phyloP scores from a whole-genome alignment of 805 yeast genomes.

The Ogataea degrootiae region DNA sequence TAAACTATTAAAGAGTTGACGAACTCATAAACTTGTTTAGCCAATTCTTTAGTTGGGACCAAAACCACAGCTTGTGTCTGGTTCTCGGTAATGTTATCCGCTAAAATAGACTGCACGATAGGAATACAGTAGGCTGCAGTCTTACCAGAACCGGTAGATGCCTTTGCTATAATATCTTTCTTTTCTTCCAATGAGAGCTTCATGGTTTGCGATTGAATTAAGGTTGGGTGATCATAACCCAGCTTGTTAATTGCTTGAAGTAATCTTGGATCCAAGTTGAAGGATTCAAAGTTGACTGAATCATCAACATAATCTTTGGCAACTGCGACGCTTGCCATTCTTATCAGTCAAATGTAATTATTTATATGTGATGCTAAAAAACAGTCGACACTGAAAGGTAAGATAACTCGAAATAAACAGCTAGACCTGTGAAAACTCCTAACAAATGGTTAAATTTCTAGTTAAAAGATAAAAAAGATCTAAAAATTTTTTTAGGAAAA shows the following conservation, averaged over 20 bases:
- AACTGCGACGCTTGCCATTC: slow-evolving; percentile 39
- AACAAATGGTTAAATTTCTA: background rate
- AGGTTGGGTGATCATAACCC: slow-evolving; percentile 83
- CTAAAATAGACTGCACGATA: slow-evolving; percentile 69
- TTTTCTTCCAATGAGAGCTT: slow-evolving; percentile 87
- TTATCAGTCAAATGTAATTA: background rate
- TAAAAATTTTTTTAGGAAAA: too few species aligned
- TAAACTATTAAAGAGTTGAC: slow-evolving; percentile 62
- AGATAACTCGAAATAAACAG: background rate
- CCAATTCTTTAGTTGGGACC: slow-evolving; percentile 91
- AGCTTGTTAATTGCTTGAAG: slow-evolving; percentile 76
- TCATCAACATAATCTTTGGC: slow-evolving; percentile 70
- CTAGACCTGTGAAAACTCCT: too few species aligned
- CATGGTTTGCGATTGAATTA: slow-evolving; percentile 87
- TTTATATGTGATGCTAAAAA: background rate
- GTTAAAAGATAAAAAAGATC: background rate
- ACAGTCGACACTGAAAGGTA: background rate
- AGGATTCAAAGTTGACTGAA: slow-evolving; percentile 63
- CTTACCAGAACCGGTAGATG: slow-evolving; percentile 94
- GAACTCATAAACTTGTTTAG: slow-evolving; percentile 77
- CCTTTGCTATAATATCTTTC: slow-evolving; percentile 89
- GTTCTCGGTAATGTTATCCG: slow-evolving; percentile 30
- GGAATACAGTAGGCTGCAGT: slow-evolving; percentile 90
- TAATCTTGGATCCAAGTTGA: slow-evolving; percentile 78
- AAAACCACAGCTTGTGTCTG: slow-evolving; percentile 59